Evolutionary conservation across 495 filamentous ascomycete species (phyloP).

Genomic region (Aspergillus wentii): DNA sequence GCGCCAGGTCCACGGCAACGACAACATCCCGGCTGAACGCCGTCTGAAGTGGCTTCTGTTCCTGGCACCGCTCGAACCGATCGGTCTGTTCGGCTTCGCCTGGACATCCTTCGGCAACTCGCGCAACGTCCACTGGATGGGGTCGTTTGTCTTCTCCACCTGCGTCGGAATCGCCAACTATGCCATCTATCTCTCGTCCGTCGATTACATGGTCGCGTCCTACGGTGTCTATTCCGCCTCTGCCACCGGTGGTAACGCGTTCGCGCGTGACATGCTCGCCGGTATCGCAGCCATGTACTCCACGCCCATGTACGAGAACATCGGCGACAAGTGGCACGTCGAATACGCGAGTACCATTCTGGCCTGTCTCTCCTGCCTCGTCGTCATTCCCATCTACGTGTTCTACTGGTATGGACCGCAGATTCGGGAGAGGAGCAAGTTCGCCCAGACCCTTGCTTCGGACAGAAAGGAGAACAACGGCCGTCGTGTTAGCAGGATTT

Average conservation of each 20-base stretch:
- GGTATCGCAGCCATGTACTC: slow-evolving; percentile 42
- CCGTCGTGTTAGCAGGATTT: slow-evolving; percentile 20
- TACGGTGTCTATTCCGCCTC: slow-evolving; percentile 75
- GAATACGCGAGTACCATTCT: slow-evolving; percentile 41
- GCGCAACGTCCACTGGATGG: slow-evolving; percentile 51
- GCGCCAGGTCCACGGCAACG: slow-evolving; percentile 31
- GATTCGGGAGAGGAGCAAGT: slow-evolving; percentile 40
- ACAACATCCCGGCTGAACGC: slow-evolving; percentile 19
- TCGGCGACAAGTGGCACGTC: slow-evolving; percentile 32
- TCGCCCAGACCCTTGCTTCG: slow-evolving; percentile 31
- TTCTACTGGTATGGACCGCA: slow-evolving; percentile 47
- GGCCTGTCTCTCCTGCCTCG: slow-evolving; percentile 36
- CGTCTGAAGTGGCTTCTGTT: slow-evolving; percentile 44
- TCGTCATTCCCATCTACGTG: slow-evolving; percentile 44
- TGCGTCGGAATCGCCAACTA: slow-evolving; percentile 63
- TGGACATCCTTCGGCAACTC: slow-evolving; percentile 55
- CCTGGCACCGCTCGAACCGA: slow-evolving; percentile 55
- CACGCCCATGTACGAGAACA: slow-evolving; percentile 35
- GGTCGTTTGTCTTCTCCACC: slow-evolving; percentile 52
- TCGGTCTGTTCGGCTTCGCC: slow-evolving; percentile 64
- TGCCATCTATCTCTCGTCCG: slow-evolving; percentile 67
- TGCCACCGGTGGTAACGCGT: slow-evolving; percentile 64
- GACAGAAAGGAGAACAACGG: slow-evolving; percentile 24
- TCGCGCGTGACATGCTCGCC: slow-evolving; percentile 40
- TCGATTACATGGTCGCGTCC: slow-evolving; percentile 74